Percentiles rank a stretch among this genome's conserved stretches.
Conservation (phyloP, 805 yeast species). For the Blastobotrys parvus region DNA sequence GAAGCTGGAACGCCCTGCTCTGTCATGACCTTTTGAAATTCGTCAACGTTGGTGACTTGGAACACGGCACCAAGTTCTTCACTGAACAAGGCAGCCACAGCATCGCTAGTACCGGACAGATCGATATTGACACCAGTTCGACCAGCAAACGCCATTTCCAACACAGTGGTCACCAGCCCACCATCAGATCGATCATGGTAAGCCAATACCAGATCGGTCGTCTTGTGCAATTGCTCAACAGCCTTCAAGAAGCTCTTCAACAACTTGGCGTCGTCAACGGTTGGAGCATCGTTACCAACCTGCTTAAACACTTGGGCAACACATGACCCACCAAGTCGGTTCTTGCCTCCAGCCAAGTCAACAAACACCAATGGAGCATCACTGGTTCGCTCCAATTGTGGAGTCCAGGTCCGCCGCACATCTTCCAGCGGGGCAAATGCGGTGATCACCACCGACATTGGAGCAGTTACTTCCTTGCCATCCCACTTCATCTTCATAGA, state of each 20-base stretch:
- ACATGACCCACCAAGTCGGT: slow-evolving; percentile 86
- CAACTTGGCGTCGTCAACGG: slow-evolving; percentile 58
- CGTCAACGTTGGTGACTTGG: slow-evolving; percentile 60
- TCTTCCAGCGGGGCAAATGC: slow-evolving; percentile 83
- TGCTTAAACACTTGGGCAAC: slow-evolving; percentile 87
- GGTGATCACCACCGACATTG: slow-evolving; percentile 81
- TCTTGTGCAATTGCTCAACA: slow-evolving; percentile 61
- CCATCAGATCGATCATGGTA: slow-evolving; percentile 98
- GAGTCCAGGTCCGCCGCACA: slow-evolving; percentile 93
- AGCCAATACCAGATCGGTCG: slow-evolving; percentile 49
- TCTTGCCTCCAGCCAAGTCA: slow-evolving; percentile 55
- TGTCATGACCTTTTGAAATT: slow-evolving; percentile 49
- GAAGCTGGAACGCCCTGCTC: slow-evolving; percentile 49
- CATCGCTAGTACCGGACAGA: slow-evolving; percentile 32
- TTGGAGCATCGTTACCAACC: slow-evolving; percentile 77
- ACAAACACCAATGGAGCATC: slow-evolving; percentile 55
- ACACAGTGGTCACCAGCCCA: slow-evolving; percentile 75
- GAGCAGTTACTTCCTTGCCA: slow-evolving; percentile 83
- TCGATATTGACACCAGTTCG: slow-evolving; percentile 68
- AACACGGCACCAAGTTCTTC: slow-evolving; percentile 96
- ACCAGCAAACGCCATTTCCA: slow-evolving; percentile 97
- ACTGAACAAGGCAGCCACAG: slow-evolving; percentile 59
- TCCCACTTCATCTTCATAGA: slow-evolving; percentile 98
- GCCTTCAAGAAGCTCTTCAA: slow-evolving; percentile 67
- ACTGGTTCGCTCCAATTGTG: slow-evolving; percentile 52